A percentile compares a stretch with the other conserved stretches of the same genome.
phyloP scores from a whole-genome alignment of 1,139 yeast genomes.

The Zygosaccharomyces pseudobailii region DNA sequence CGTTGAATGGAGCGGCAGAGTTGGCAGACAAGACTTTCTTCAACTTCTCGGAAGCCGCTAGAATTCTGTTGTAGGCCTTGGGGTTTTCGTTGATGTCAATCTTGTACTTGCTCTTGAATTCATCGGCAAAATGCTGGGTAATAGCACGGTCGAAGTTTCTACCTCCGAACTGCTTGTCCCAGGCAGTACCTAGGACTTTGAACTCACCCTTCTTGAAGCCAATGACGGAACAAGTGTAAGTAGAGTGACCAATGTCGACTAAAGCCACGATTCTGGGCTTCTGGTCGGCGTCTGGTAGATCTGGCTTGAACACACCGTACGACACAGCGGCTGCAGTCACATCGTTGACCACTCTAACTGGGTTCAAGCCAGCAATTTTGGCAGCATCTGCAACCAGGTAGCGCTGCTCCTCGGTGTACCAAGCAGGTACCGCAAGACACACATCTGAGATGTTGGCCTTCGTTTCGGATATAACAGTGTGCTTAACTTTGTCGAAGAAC shows the following conservation, averaged over 20 bases:
- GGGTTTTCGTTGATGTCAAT: constrained; percentile 87
- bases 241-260: constrained; percentile 95
- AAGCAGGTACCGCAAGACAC: constrained; percentile 91
- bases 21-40: constrained; percentile 97
- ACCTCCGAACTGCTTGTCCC: constrained; percentile 97
- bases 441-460: constrained; percentile 79
- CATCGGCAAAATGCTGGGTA: constrained; percentile 91
- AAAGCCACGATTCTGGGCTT: constrained; percentile 87
- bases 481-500: constrained; percentile 89
- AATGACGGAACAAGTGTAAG: constrained; percentile 86
- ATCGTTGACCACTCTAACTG: constrained; percentile 95
- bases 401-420: constrained; percentile 97
- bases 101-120: constrained; percentile 86
- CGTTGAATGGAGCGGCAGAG: constrained; percentile 88
- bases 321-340: constrained; percentile 98
- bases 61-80: constrained; percentile 91
- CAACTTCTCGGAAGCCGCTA: constrained; percentile 85
- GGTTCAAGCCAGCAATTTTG: constrained; percentile 92
- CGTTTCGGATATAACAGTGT: constrained; percentile 74
- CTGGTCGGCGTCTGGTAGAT: constrained; percentile 73
- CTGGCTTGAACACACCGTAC: constrained; percentile 96
- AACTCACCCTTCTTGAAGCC: constrained; percentile 95
- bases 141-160: constrained; percentile 92
- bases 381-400: constrained; percentile 96
- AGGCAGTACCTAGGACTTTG: constrained; percentile 86